Conservation (phyloP, 352 stramenopile genomes). For the Globisporangium cederbergense region DNA sequence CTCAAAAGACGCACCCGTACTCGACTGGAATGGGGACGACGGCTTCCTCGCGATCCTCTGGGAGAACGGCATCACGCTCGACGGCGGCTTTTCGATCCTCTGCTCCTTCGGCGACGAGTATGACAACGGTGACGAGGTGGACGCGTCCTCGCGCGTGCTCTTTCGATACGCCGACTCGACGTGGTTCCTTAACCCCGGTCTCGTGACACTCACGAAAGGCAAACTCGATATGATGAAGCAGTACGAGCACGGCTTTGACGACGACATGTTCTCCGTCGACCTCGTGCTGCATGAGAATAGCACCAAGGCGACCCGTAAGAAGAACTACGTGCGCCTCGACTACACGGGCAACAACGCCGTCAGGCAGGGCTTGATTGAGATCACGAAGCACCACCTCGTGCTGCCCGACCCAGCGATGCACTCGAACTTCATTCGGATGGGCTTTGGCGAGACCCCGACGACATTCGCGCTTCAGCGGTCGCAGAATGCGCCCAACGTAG, state of each 20-base stretch:
- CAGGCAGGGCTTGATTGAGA: slow-evolving; percentile 69
- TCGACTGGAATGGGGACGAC: slow-evolving; percentile 81
- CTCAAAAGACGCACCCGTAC: slow-evolving; percentile 33
- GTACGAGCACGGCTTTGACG: slow-evolving; percentile 80
- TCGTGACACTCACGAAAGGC: slow-evolving; percentile 71
- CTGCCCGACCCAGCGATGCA: slow-evolving; percentile 76
- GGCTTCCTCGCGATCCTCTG: slow-evolving; percentile 78
- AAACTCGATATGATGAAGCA: slow-evolving; percentile 85
- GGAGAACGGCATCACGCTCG: slow-evolving; percentile 71
- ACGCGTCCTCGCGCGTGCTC: slow-evolving; percentile 62
- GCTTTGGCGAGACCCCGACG: slow-evolving; percentile 63
- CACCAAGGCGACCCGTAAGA: slow-evolving; percentile 24
- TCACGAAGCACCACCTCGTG: slow-evolving; percentile 77
- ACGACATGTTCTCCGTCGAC: slow-evolving; percentile 78
- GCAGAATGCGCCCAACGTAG: slow-evolving; percentile 71
- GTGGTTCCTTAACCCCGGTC: slow-evolving; percentile 60
- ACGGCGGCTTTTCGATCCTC: slow-evolving; percentile 80
- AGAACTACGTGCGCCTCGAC: slow-evolving; percentile 48
- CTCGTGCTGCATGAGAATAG: slow-evolving; percentile 68
- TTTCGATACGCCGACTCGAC: slow-evolving; percentile 83
- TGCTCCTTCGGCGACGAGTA: slow-evolving; percentile 83
- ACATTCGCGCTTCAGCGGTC: slow-evolving; percentile 80
- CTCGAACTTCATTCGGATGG: slow-evolving; percentile 80
- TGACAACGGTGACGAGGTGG: slow-evolving; percentile 47
- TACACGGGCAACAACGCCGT: slow-evolving; percentile 69